These are phyloP conservation scores for Chlorella sp. DNA, from an alignment of 139 green algal genomes.

Conservation along the genomic window DNA sequence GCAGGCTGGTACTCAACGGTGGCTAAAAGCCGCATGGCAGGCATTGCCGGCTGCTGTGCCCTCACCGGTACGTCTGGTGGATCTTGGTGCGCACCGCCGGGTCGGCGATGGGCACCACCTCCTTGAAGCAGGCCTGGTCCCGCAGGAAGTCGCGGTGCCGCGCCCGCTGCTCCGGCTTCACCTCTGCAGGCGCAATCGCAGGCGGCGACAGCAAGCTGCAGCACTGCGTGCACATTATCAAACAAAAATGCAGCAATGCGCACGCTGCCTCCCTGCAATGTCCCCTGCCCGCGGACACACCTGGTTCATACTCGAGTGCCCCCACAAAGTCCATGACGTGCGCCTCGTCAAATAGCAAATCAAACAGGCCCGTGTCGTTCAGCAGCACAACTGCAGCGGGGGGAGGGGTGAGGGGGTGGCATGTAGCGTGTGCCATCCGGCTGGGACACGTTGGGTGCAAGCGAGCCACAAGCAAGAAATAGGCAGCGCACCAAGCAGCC, in stretches of 20 bases:
- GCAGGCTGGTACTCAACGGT: no score
- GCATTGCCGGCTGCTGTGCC: no score
- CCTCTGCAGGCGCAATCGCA: background rate
- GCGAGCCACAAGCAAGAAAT: no score
- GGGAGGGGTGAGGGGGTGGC: background rate
- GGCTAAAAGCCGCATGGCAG: no score
- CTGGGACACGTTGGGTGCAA: no score
- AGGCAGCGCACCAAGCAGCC: no score
- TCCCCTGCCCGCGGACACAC: conserved; percentile 42
- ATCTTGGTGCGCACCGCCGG: conserved; percentile 85
- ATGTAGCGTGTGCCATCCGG: background rate
- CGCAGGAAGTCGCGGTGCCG: conserved; percentile 85
- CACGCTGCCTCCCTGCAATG: no score
- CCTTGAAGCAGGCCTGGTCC: conserved; percentile 80
- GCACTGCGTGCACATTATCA: no score
- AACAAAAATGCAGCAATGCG: no score
- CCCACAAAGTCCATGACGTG: conserved; percentile 92
- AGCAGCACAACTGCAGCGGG: conserved; percentile 82
- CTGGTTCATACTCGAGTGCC: conserved; percentile 94
- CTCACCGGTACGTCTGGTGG: conserved; percentile 90
- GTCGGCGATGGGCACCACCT: conserved; percentile 89
- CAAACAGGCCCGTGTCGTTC: conserved; percentile 90
- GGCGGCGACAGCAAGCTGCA: no score
- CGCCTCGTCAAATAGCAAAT: conserved; percentile 88
- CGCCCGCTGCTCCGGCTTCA: conserved; percentile 46